Base-by-base conservation (phyloP, 2,329 filamentous ascomycete species). In the Cryphonectria naterciae region DNA sequence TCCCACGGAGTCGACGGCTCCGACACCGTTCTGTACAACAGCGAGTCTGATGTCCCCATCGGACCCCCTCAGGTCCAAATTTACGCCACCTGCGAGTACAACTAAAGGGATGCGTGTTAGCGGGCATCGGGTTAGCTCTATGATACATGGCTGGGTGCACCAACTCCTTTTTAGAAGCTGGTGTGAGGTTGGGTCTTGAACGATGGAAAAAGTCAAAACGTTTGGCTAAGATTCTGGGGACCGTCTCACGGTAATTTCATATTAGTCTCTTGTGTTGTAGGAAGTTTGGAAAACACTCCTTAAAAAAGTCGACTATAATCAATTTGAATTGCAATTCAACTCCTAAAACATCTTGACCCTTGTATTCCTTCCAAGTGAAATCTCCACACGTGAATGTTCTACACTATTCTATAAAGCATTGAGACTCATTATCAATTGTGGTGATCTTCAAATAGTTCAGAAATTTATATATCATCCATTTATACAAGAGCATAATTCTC, bases 41-140 rank as follows among this genome's bases (percentile, higher is more conserved):
- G 49, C 62, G 65, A 65, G 32, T 43, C 58, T n/a, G 67, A 67
- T 43, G 71, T 73, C 25, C 68, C 68, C 10, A 73, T 74, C 19
- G 73, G 73, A 19, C 71, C 73, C 22, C 73, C 73, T 22, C 71
- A 74, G 73, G 65, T 46, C 49, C 73, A 74, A 68, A 64, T 64
- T 13, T 58, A 46, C 32, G 73, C 67, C 10, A 58, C 25, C 28
- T 74, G 73, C 69, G 2, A 49, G 41, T 63, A 39, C 13, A 13
- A 52, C 13, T 63, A 63, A 46, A 19, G 10, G 35, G n/a, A 4
- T 43, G 37, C 37, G 28, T 54, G 15, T 28, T 19, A 32, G 28
- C 54, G 6, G 15, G 54, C 54, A 58, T 19, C 28, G 54, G 54
- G 22, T 19, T 17, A 6, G 28, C 15, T 19, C 54, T 58, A 15